Percentiles rank a stretch among this genome's conserved stretches.
Evolutionary conservation across 176 grass and related monocot species (phyloP).

Genomic region (Juncus inflexus): DNA sequence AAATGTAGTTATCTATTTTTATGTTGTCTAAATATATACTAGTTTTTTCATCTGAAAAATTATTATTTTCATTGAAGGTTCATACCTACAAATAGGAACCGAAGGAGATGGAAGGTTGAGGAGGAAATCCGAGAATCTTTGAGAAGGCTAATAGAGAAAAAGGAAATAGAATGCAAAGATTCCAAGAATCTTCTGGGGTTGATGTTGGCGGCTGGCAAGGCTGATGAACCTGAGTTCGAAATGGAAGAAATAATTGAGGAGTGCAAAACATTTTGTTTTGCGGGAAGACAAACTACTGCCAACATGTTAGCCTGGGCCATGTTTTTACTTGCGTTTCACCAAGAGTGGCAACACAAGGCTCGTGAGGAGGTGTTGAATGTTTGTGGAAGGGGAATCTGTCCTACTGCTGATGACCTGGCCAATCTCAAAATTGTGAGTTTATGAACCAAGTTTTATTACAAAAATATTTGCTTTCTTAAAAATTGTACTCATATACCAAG

Average conservation of each 20-base stretch:
- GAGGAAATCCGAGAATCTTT: slow-evolving; percentile 46
- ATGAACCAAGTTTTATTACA: neutral
- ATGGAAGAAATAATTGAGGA: slow-evolving; percentile 73
- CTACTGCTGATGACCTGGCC: slow-evolving; percentile 34
- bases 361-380: slow-evolving; percentile 47
- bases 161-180: slow-evolving; percentile 44
- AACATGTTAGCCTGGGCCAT: slow-evolving; percentile 57
- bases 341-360: slow-evolving; percentile 67
- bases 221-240: slow-evolving; percentile 45
- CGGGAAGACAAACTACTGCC: slow-evolving; percentile 69
- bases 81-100: slow-evolving; percentile 67
- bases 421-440: slow-evolving; percentile 60
- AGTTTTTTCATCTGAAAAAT: too few relatives aligned
- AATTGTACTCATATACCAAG: too few relatives aligned
- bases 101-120: slow-evolving; percentile 36
- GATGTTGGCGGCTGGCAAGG: slow-evolving; percentile 55
- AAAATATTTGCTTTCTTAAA: neutral
- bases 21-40: too few relatives aligned
- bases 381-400: slow-evolving; percentile 36
- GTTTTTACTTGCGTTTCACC: slow-evolving; percentile 57
- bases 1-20: too few relatives aligned
- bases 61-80: slow-evolving; percentile 38
- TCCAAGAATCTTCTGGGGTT: slow-evolving; percentile 62
- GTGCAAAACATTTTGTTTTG: slow-evolving; percentile 72
- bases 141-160: slow-evolving; percentile 50